These are phyloP conservation scores for Suillus alpinus DNA, from an alignment of 768 basidiomycete genomes.

Conservation along the genomic window DNA sequence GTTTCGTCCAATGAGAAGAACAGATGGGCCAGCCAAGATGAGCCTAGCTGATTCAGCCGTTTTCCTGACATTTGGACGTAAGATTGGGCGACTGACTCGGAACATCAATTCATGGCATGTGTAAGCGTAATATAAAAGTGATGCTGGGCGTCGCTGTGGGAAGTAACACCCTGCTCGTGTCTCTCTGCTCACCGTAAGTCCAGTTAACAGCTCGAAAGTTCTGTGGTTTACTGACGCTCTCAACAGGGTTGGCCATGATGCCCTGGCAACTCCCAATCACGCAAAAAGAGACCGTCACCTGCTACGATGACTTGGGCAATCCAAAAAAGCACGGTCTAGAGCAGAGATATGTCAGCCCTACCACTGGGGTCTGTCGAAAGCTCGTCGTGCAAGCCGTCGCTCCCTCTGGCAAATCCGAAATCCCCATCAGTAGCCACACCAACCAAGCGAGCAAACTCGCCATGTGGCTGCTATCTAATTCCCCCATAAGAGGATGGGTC, in stretches of 20 bases:
- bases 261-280: not conserved
- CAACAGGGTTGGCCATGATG: not conserved
- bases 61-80: not conserved
- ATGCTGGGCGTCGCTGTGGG: not conserved
- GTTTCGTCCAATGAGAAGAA: not conserved
- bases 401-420: not conserved
- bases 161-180: not conserved
- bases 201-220: not conserved
- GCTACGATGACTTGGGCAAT: not conserved
- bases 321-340: conserved; percentile 9
- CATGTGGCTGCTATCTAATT: conserved; percentile 11
- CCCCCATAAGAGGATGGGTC: not conserved
- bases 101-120: not conserved
- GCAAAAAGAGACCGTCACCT: not conserved
- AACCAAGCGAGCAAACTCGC: conserved; percentile 7
- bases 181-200: not conserved
- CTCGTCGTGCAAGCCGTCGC: conserved; percentile 14
- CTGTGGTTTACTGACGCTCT: not conserved
- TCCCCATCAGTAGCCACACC: conserved; percentile 4
- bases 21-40: not conserved
- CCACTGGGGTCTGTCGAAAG: conserved; percentile 12
- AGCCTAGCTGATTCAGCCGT: not conserved
- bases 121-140: not conserved
- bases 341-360: conserved; percentile 17
- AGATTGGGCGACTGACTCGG: not conserved